Conservation (phyloP, 148 eudicot genomes). For the Rhododendron vialii region DNA sequence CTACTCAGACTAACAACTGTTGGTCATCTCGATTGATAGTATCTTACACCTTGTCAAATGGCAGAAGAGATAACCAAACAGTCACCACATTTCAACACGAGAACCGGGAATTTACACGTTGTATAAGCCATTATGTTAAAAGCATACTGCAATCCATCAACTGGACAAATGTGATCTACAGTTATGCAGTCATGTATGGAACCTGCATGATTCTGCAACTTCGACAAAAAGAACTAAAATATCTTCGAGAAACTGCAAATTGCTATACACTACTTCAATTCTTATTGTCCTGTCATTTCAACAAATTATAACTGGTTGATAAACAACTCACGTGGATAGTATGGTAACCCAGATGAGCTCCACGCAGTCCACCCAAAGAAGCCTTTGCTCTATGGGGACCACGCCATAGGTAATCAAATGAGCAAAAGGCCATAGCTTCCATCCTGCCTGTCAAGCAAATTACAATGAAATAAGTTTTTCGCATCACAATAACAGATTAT, state of each 20-base stretch:
- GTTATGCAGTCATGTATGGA: background rate
- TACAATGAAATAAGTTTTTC: background rate
- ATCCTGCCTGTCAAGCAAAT: constrained; percentile 42
- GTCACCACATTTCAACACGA: background rate
- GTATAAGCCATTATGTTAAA: background rate
- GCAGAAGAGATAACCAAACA: background rate
- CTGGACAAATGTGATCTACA: background rate
- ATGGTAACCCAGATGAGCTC: constrained; percentile 70
- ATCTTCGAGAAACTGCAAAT: background rate
- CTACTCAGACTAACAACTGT: background rate
- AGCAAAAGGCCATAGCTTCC: constrained; percentile 77
- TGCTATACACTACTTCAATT: background rate
- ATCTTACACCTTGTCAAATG: background rate
- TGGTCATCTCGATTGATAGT: background rate
- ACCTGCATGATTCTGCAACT: constrained; percentile 1
- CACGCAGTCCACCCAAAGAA: constrained; percentile 64
- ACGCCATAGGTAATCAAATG: constrained; percentile 61
- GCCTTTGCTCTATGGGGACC: constrained; percentile 62
- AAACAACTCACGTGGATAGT: constrained; percentile 46
- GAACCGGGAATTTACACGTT: background rate
- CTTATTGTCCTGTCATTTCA: background rate
- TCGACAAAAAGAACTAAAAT: background rate
- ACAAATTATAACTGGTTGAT: background rate
- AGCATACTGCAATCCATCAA: background rate
- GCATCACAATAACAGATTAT: background rate